These are phyloP conservation scores for Daldinia childiae DNA, from an alignment of 495 filamentous ascomycete genomes.

Conservation along the genomic window DNA sequence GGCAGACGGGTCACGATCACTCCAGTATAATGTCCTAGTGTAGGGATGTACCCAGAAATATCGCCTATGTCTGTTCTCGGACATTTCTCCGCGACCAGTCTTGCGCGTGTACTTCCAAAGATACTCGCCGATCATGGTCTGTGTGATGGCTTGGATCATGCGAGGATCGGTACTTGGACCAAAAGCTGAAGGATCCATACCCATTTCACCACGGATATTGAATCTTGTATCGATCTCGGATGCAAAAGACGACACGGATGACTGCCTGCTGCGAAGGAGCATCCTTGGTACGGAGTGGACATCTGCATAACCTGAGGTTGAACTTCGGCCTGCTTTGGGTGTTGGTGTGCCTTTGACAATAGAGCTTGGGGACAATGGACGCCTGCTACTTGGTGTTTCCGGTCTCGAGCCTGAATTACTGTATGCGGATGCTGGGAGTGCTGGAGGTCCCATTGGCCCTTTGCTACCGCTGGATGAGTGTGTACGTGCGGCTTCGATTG, in stretches of 20 bases:
- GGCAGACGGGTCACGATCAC: constrained; percentile 82
- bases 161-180: constrained; percentile 83
- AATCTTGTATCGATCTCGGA: constrained; percentile 93
- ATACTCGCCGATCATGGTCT: constrained; percentile 99
- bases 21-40: constrained; percentile 97
- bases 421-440: constrained; percentile 83
- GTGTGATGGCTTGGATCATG: constrained; percentile 99
- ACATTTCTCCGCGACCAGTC: constrained; percentile 84
- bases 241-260: constrained; percentile 92
- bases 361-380: constrained; percentile 52
- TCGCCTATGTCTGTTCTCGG: constrained; percentile 85
- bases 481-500: constrained; percentile 78
- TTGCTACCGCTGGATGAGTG: constrained; percentile 58
- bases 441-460: constrained; percentile 82
- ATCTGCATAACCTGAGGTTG: constrained; percentile 50
- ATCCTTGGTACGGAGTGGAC: constrained; percentile 53
- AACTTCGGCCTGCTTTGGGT: constrained; percentile 48
- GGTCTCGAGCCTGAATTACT: constrained; percentile 66
- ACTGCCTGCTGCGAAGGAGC: constrained; percentile 65
- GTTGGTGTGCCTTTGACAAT: constrained; percentile 50
- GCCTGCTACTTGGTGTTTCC: constrained; percentile 69
- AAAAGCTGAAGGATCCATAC: constrained; percentile 67
- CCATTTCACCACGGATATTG: constrained; percentile 71
- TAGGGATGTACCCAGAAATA: constrained; percentile 99
- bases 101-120: constrained; percentile 99